Base-by-base conservation (phyloP, 2,329 filamentous ascomycete species). In the Scedosporium dehoogii region DNA sequence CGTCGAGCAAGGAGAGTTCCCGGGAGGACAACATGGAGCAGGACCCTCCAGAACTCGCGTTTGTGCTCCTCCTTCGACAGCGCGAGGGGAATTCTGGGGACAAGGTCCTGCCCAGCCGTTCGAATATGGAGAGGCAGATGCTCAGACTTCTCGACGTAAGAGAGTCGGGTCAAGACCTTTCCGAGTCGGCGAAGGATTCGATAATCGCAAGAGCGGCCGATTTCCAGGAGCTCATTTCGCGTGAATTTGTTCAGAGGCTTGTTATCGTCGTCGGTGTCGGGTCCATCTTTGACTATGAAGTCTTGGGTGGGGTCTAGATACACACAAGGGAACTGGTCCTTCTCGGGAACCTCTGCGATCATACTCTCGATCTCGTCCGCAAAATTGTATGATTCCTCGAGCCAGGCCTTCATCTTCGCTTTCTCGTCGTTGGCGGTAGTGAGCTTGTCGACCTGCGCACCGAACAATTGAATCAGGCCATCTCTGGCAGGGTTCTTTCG, bases 381-480 rank as follows among this genome's bases (percentile, higher is more conserved):
- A 64, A 74, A 78, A 66, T 82, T 76, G 66, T 82, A 82, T 1
- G 79, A 82, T 62, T 78, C 78, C 10, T 78, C 78, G 2, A 83
- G 70, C 80, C 80, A 83, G 0, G 62, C 64, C 66, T 76, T 78
- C 75, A 81, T 76, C 0, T 69, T 68, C 0, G 60, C 63, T 64
- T 75, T 79, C 48, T 77, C 71, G 0, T 70, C 66, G 0, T 53
- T 38, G 29, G 75, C 62, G 0, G 57, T 23, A 27, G 80, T 73
- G 3, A 58, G 56, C 1, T 65, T 69, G 4, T 77, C 73, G 1
- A 80, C 72, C n/a, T 73, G 65, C 0, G 67, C 62, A 1, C 77
- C 73, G 61, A 82, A 81, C 0, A 71, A 67, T n/a, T 72, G 64
- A 16, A 80, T 71, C 1, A 82, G 71, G 1, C 66, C 69, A 51